These are phyloP conservation scores for Lentinula aciculospora DNA, from an alignment of 768 basidiomycete species.

Conservation along the genomic window DNA sequence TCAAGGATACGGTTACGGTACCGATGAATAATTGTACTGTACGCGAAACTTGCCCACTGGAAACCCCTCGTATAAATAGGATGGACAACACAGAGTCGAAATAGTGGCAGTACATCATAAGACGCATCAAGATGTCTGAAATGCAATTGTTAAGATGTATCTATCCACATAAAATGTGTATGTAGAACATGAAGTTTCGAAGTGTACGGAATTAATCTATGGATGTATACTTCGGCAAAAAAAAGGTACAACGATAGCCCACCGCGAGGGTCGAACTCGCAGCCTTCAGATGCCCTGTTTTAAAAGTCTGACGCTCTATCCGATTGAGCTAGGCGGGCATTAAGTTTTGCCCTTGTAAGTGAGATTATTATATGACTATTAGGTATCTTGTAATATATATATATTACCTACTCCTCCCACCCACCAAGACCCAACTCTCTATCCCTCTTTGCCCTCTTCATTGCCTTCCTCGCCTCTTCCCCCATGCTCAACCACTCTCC, in stretches of 20 bases:
- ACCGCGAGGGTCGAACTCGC: slow-evolving; percentile 85
- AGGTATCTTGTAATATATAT: too few relatives aligned
- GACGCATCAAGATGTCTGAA: too few relatives aligned
- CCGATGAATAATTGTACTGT: too few relatives aligned
- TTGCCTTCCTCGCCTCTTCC: slow-evolving; percentile 43
- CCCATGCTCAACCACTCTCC: slow-evolving; percentile 44
- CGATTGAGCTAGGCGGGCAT: slow-evolving; percentile 60
- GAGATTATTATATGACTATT: neutral
- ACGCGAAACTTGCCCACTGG: too few relatives aligned
- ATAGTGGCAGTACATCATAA: too few relatives aligned
- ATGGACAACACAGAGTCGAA: too few relatives aligned
- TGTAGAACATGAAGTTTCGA: too few relatives aligned
- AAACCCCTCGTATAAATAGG: too few relatives aligned
- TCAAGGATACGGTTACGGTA: too few relatives aligned
- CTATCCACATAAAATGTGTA: too few relatives aligned
- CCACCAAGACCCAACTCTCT: slow-evolving; percentile 45
- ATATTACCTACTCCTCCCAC: slow-evolving; percentile 38
- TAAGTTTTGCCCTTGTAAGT: neutral
- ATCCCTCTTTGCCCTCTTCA: slow-evolving; percentile 58
- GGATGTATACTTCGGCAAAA: neutral
- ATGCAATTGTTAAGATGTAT: too few relatives aligned
- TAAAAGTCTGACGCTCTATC: slow-evolving; percentile 57
- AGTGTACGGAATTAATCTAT: too few relatives aligned
- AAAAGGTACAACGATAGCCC: slow-evolving; percentile 35
- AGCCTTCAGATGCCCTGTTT: slow-evolving; percentile 61